Base-by-base conservation (phyloP, 805 yeast species). In the Wickerhamiella siamensis region DNA sequence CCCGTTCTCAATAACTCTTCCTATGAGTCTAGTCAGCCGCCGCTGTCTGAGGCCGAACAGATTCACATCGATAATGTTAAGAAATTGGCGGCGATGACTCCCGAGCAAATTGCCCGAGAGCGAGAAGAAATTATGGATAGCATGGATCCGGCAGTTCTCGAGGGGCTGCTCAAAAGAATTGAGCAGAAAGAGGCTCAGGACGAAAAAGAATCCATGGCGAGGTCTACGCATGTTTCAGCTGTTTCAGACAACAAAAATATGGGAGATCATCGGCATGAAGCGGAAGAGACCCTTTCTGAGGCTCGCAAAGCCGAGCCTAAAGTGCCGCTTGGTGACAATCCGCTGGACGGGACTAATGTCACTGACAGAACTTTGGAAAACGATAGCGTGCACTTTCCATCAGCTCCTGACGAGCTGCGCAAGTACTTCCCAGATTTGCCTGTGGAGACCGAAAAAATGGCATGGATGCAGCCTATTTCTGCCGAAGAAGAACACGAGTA, bases 371-470 rank as follows among this genome's bases (percentile, higher is more conserved):
- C 31, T 26, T 8, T 26, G 31, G 31, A 26, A 26, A 26, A 14
- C 31, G 18, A 31, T 8, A 27, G 12, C 70, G 67, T 48, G 62
- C 69, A 36, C 58, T 65, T 47, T 63, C 71, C 33, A 50, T 73
- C 81, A 1, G 72, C 69, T 39, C 80, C 82, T 49, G 77, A 77
- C 21, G 79, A 84, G 53, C 63, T 91, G 40, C 80, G 76, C 20
- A 82, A 81, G 54, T 88, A 75, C 61, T 91, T 77, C 61, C 96
- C 99, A 1, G 88, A 86, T 49, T 65, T 91, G 39, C 95, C 95
- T 2, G 75, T 67, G 38, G 94, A 91, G 49, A 72, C 83, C 0
- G 77, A 74, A 33, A 80, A 83, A 51, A 59, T 91, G 43, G 81
- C 86, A 45, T 91, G 99, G 99, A 87, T 87, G 95, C 71, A 78